A percentile compares a stretch with the other conserved stretches of the same genome.
Conservation (phyloP, 352 stramenopile species). For the Globisporangium uncinulatum region DNA sequence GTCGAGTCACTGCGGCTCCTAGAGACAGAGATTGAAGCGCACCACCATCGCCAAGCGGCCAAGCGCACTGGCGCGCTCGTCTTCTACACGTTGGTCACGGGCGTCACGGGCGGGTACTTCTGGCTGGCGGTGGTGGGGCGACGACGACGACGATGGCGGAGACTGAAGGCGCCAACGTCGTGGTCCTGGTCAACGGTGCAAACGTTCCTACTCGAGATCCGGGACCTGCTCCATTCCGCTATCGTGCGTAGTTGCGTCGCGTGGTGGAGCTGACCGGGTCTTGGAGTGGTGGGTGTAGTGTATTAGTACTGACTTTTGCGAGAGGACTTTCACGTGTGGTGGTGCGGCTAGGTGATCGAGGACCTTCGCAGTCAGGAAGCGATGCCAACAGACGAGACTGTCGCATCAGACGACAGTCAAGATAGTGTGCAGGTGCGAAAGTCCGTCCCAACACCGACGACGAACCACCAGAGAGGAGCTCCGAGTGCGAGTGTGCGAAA, state of each 20-base stretch:
- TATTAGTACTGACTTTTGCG: too few species aligned
- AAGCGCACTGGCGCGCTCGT: conserved; percentile 16
- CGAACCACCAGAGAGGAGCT: not conserved
- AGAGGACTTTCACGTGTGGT: not conserved
- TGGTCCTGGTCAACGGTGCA: conserved; percentile 31
- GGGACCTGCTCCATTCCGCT: conserved; percentile 24
- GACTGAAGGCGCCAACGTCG: conserved; percentile 13
- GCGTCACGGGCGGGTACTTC: conserved; percentile 25
- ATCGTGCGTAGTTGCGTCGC: conserved; percentile 22
- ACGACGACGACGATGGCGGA: conserved; percentile 4
- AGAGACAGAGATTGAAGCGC: conserved; percentile 7
- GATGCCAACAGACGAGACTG: conserved; percentile 2
- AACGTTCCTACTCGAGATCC: conserved; percentile 21
- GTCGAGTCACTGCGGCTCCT: conserved; percentile 6
- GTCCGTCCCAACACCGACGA: not conserved
- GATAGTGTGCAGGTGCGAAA: conserved; percentile 8
- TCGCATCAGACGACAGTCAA: conserved; percentile 4
- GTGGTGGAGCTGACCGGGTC: not conserved
- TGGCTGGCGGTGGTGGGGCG: conserved; percentile 15
- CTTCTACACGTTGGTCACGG: conserved; percentile 29
- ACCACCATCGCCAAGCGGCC: conserved; percentile 5
- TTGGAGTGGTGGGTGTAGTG: too few species aligned
- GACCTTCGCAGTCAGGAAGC: conserved; percentile 14
- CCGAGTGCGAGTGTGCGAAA: not conserved
- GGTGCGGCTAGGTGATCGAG: conserved; percentile 28